Conservation (phyloP, 345 rosid genomes). For the Raphanus sativus region DNA sequence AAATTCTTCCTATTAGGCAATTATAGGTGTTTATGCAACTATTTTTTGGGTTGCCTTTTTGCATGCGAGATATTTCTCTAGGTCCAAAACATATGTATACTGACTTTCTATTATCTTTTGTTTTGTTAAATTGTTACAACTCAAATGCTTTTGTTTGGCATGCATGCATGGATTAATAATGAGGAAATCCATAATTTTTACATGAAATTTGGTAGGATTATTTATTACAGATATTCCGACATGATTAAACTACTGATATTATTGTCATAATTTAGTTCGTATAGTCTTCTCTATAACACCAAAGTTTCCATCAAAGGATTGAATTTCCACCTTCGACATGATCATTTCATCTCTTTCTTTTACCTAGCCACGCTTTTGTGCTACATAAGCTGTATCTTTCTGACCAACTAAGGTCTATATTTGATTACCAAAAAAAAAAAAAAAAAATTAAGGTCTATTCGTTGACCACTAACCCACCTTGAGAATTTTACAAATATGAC, state of each 20-base stretch:
- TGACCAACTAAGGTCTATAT: background rate
- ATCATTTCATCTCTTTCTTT: slow-evolving; percentile 25
- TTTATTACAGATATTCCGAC: slow-evolving; percentile 32
- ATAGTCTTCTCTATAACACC: slow-evolving; percentile 17
- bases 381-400: background rate
- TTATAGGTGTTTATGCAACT: slow-evolving; percentile 17
- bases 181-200: slow-evolving; percentile 13
- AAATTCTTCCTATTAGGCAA: background rate
- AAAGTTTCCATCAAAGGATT: slow-evolving; percentile 4
- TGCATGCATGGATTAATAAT: slow-evolving; percentile 35
- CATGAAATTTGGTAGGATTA: slow-evolving; percentile 26
- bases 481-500: background rate
- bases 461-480: background rate
- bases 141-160: slow-evolving; percentile 39
- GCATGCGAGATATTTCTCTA: slow-evolving; percentile 35
- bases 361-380: slow-evolving; percentile 22
- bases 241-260: slow-evolving; percentile 36
- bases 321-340: slow-evolving; percentile 25
- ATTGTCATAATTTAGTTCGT: slow-evolving; percentile 18
- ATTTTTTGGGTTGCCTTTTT: slow-evolving; percentile 35
- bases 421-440: too few relatives aligned
- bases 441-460: background rate
- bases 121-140: slow-evolving; percentile 11
- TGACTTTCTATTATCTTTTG: background rate
- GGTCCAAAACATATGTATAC: slow-evolving; percentile 30